Evolutionary conservation across 2,329 filamentous ascomycete species (phyloP), one percentile per base, ranked within the genome.

Genomic region (Dendryphion nanum): DNA sequence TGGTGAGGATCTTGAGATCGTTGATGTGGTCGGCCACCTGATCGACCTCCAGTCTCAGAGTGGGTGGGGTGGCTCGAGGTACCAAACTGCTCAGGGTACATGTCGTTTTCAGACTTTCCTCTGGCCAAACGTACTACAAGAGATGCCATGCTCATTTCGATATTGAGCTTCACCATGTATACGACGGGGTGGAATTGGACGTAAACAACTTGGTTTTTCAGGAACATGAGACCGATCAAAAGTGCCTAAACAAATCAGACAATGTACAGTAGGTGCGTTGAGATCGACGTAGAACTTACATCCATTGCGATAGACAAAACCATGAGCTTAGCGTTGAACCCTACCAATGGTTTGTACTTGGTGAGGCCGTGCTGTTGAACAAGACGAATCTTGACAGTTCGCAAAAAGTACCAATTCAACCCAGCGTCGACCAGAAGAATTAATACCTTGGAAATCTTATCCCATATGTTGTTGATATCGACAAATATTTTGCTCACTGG

Each of bases 361-460:
- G 50, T 55, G 6, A 71, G 51, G 1, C 68, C 68, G 34, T 62
- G 53, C 39, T 65, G 55, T 6, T 55, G 41, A 2, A 72, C 57
- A 2, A 73, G 58, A 4, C 63, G 54, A 6, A 50, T 47, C 39
- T 65, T 63, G 16, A 72, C 67, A 4, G 58, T 68, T 12, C 48
- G 49, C 3, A 79, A 60, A 47, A 79, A 79, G 45, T 75, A 77
- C 53, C 63, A 71, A 40, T 79, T 79, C n/a, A 79, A 65, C 0
- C 50, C 56, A 1, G 66, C 72, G 40, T 79, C 76, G 5, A 78
- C 64, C 2, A 76, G 33, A 3, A 77, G 53, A 43, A 77, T 76
- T 3, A 79, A 59, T 1, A 71, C 64, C 44, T 79, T 79, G 12
- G 75, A 74, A 18, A 69, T 59, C 17, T 74, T 70, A 35, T 79